A percentile compares a stretch with the other conserved stretches of the same genome.
phyloP scores from a whole-genome alignment of 73 alveolate species.

The Blepharisma japonicum region DNA sequence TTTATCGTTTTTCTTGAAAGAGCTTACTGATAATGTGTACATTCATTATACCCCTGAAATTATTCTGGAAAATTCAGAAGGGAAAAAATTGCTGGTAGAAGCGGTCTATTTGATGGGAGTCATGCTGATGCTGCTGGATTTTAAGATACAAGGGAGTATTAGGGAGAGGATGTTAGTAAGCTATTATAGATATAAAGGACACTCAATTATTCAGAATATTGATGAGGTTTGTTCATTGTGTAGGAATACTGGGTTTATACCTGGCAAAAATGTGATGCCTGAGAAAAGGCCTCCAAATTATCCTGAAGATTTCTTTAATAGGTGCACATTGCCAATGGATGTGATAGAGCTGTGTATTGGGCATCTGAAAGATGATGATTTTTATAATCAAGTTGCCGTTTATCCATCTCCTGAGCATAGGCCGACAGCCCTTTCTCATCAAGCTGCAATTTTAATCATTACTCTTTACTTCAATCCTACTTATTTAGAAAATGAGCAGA shows the following conservation, averaged over 20 bases:
- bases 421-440: constrained; percentile 81
- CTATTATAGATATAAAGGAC: constrained; percentile 78
- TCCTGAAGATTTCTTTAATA: constrained; percentile 84
- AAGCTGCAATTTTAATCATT: constrained; percentile 86
- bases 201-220: too few relatives aligned
- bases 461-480: constrained; percentile 81
- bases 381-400: constrained; percentile 84
- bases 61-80: constrained; percentile 67
- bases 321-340: constrained; percentile 57
- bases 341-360: constrained; percentile 73
- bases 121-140: constrained; percentile 89
- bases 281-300: constrained; percentile 74
- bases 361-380: constrained; percentile 86
- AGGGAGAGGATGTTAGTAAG: constrained; percentile 92
- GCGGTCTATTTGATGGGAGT: constrained; percentile 89
- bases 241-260: constrained; percentile 62
- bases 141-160: constrained; percentile 86
- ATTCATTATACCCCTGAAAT: background rate
- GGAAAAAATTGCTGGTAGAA: constrained; percentile 86
- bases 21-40: too few relatives aligned
- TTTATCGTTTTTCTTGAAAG: too few relatives aligned
- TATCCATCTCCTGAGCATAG: constrained; percentile 94
- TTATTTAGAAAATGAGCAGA: too few relatives aligned
- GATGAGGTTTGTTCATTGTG: too few relatives aligned
- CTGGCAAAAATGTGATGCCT: constrained; percentile 54